phyloP scores from a whole-genome alignment of 1,284 basidiomycete genomes.

The Fomes fomentarius region DNA sequence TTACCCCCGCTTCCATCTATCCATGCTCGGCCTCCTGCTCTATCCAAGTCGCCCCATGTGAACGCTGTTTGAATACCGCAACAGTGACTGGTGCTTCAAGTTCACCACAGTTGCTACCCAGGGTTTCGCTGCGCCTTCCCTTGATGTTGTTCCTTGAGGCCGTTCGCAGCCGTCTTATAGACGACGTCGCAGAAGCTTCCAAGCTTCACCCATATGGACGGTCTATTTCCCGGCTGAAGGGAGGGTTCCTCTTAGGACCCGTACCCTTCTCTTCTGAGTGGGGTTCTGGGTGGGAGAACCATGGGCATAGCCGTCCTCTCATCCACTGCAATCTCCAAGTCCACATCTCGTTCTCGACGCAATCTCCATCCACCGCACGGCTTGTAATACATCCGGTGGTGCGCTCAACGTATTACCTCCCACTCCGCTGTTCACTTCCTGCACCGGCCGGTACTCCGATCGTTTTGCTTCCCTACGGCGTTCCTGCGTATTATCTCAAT shows the following conservation, averaged over 20 bases:
- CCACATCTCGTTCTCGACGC: slow-evolving; percentile 40
- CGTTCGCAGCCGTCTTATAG: slow-evolving; percentile 52
- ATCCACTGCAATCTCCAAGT: slow-evolving; percentile 64
- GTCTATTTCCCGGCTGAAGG: slow-evolving; percentile 47
- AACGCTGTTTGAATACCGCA: slow-evolving; percentile 37
- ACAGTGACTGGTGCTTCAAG: slow-evolving; percentile 10
- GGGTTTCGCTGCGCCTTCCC: slow-evolving; percentile 46
- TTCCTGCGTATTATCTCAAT: slow-evolving; percentile 71
- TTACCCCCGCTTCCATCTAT: slow-evolving; percentile 52
- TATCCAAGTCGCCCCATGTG: slow-evolving; percentile 43
- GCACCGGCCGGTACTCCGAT: slow-evolving; percentile 64
- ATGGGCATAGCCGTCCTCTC: slow-evolving; percentile 52
- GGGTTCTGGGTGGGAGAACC: slow-evolving; percentile 64
- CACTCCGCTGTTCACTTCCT: slow-evolving; percentile 44
- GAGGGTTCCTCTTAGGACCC: slow-evolving; percentile 62
- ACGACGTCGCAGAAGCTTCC: slow-evolving; percentile 52
- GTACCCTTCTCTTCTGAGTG: slow-evolving; percentile 52
- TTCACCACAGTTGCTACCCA: slow-evolving; percentile 42
- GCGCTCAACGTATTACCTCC: slow-evolving; percentile 53
- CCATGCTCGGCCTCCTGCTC: slow-evolving; percentile 54
- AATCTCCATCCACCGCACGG: slow-evolving; percentile 33
- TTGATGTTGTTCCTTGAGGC: slow-evolving; percentile 50
- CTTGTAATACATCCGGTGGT: slow-evolving; percentile 65
- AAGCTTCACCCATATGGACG: slow-evolving; percentile 28
- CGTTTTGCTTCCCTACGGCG: slow-evolving; percentile 65